These are phyloP conservation scores for Colletotrichum sp. DNA, from an alignment of 2,329 filamentous ascomycete genomes.

Conservation along the genomic window DNA sequence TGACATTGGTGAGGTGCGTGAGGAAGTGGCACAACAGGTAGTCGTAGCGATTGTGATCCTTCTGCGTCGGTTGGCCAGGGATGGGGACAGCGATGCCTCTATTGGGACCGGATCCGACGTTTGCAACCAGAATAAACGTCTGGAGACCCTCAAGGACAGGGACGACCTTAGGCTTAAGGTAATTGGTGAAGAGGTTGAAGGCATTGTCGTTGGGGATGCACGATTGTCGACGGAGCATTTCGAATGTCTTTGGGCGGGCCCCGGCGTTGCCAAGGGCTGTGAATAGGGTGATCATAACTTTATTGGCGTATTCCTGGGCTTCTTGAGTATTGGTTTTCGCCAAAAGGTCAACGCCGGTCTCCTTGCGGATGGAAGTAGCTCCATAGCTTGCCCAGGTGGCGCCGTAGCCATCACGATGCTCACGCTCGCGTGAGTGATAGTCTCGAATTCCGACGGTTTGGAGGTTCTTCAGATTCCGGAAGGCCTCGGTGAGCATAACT, in stretches of 20 bases:
- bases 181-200: slow-evolving; percentile 49
- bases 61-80: background rate
- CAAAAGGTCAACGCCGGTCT: slow-evolving; percentile 35
- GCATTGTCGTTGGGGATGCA: slow-evolving; percentile 41
- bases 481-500: slow-evolving; percentile 61
- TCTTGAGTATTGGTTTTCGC: background rate
- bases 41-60: background rate
- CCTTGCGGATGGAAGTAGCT: slow-evolving; percentile 37
- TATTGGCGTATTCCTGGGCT: slow-evolving; percentile 27
- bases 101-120: background rate
- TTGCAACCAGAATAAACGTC: slow-evolving; percentile 45
- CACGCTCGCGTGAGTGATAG: slow-evolving; percentile 54
- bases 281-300: slow-evolving; percentile 45
- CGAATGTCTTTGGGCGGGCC: slow-evolving; percentile 45
- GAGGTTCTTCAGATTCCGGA: slow-evolving; percentile 59
- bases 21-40: slow-evolving; percentile 42
- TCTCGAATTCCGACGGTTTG: slow-evolving; percentile 64
- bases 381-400: slow-evolving; percentile 62
- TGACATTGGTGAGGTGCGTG: slow-evolving; percentile 43
- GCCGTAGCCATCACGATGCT: slow-evolving; percentile 47
- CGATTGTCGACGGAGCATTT: slow-evolving; percentile 47
- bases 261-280: slow-evolving; percentile 46
- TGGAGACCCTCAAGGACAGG: slow-evolving; percentile 51
- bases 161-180: slow-evolving; percentile 37
- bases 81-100: background rate